phyloP scores from a whole-genome alignment of 176 grass and related monocot genomes.

The Carex kokanica region DNA sequence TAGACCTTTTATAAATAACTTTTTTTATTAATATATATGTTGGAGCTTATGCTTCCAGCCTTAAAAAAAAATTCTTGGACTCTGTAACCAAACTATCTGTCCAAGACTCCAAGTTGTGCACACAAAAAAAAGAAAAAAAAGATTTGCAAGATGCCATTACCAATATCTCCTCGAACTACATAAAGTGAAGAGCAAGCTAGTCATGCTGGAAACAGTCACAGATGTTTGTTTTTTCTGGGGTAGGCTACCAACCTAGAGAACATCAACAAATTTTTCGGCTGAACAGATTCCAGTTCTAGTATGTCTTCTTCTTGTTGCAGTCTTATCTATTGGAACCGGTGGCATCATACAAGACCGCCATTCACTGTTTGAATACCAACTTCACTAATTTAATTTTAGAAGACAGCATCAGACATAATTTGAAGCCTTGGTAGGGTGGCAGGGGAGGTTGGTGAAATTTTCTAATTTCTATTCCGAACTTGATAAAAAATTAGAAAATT shows the following conservation, averaged over 20 bases:
- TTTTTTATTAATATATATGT: no score
- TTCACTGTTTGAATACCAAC: not conserved
- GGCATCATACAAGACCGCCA: not conserved
- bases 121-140: not conserved
- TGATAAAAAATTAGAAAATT: no score
- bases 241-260: not conserved
- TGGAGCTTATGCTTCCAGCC: no score
- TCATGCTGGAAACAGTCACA: not conserved
- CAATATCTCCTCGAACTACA: not conserved
- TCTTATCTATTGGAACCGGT: not conserved
- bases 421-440: not conserved
- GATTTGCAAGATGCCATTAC: not conserved
- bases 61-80: not conserved
- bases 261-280: not conserved
- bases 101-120: not conserved
- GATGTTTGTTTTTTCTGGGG: not conserved
- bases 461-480: not conserved
- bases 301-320: no score
- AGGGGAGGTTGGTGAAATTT: not conserved
- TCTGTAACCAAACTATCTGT: not conserved
- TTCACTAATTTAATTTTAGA: not conserved
- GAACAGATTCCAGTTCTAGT: not conserved
- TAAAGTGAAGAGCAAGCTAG: not conserved
- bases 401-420: not conserved
- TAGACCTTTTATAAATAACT: no score